A percentile compares a stretch with the other conserved stretches of the same genome.
These are phyloP conservation scores for Golubevia pallescens DNA, from an alignment of 1,284 basidiomycete species.

Conservation along the genomic window DNA sequence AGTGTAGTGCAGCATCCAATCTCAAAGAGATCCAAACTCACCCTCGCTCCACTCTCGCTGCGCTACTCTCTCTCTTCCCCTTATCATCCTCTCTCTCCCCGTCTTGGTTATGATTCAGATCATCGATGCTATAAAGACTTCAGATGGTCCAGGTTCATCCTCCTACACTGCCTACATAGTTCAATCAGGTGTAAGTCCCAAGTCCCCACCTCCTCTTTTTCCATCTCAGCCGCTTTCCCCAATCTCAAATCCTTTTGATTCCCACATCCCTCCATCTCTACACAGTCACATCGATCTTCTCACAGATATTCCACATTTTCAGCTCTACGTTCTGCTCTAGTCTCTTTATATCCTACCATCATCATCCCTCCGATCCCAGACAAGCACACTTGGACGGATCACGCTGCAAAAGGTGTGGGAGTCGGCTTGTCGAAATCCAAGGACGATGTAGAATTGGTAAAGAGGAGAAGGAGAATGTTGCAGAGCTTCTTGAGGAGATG, in stretches of 20 bases:
- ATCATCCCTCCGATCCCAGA: not conserved
- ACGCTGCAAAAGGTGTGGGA: not conserved
- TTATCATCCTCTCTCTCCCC: no score
- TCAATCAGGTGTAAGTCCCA: not conserved
- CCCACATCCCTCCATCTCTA: no score
- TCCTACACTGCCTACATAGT: no score
- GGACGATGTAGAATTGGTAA: not conserved
- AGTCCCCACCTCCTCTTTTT: not conserved
- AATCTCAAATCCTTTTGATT: no score
- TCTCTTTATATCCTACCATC: not conserved
- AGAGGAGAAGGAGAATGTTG: not conserved
- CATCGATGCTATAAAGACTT: no score
- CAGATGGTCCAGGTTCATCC: no score
- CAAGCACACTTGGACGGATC: not conserved
- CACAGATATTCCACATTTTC: not conserved
- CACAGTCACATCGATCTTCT: not conserved
- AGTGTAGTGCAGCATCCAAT: no score
- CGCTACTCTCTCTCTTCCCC: no score
- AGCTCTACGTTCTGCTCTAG: not conserved
- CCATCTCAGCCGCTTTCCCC: not conserved
- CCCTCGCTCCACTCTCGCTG: no score
- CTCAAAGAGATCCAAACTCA: no score
- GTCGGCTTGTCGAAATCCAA: not conserved
- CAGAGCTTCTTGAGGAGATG: not conserved
- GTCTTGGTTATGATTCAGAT: no score